These are phyloP conservation scores for Dactylellina parvicollis DNA, from an alignment of 2,329 filamentous ascomycete species.

Conservation along the genomic window DNA sequence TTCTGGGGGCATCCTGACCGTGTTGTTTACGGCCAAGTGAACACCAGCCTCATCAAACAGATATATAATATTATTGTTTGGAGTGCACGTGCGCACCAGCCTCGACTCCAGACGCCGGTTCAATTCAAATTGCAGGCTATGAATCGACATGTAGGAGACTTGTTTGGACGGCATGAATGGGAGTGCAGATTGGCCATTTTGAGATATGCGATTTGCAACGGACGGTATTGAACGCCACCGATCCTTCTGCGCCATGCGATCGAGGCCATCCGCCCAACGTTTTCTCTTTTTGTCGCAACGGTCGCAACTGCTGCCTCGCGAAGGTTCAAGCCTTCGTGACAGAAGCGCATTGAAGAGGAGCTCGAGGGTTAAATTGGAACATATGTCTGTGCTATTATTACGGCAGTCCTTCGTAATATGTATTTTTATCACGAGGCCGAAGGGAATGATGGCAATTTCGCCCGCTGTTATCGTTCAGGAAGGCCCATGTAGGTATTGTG, in stretches of 20 bases:
- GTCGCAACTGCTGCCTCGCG: too few species aligned
- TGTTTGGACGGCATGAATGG: neutral
- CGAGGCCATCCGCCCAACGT: neutral
- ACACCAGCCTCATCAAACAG: too few species aligned
- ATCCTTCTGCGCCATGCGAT: neutral
- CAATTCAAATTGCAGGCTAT: too few species aligned
- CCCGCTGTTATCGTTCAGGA: slow-evolving; percentile 45
- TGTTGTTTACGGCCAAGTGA: too few species aligned
- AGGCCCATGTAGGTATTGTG: slow-evolving; percentile 41
- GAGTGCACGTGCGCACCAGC: too few species aligned
- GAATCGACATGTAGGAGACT: too few species aligned
- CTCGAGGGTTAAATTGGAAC: neutral
- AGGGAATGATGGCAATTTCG: slow-evolving; percentile 27
- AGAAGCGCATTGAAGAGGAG: neutral
- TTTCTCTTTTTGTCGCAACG: neutral
- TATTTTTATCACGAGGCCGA: slow-evolving; percentile 10
- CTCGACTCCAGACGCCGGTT: too few species aligned
- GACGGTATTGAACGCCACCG: neutral
- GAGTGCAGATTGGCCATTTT: neutral
- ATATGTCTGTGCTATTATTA: slow-evolving; percentile 26
- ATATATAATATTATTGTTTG: too few species aligned
- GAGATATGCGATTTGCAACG: slow-evolving; percentile 8
- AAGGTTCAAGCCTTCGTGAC: too few species aligned
- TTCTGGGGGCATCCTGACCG: too few species aligned
- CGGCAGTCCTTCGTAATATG: neutral